Evolutionary conservation across 495 filamentous ascomycete species (phyloP).

Genomic region (Evernia prunastri): DNA sequence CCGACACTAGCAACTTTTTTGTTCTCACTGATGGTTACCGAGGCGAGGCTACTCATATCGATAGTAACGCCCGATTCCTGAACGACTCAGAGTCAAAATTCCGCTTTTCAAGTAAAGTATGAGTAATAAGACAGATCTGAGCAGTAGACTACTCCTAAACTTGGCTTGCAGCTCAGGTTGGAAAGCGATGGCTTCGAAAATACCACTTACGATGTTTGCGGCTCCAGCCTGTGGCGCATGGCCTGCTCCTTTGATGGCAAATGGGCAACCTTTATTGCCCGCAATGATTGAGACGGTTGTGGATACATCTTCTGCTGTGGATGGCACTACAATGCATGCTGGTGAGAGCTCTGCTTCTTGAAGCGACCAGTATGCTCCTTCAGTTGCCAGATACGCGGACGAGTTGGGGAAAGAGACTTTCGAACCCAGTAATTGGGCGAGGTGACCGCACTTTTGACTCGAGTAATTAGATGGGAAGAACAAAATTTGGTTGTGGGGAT

Average conservation of each 20-base stretch:
- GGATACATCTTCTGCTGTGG: constrained; percentile 28
- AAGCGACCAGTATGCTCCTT: constrained; percentile 26
- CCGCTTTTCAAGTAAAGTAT: no score
- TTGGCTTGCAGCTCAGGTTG: neutral
- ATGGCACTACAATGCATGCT: constrained; percentile 33
- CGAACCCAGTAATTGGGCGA: neutral
- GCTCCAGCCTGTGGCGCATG: constrained; percentile 24
- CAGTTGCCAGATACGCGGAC: neutral
- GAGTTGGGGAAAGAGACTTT: neutral
- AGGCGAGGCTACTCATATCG: constrained; percentile 32
- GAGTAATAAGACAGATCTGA: neutral
- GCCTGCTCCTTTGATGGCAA: constrained; percentile 15
- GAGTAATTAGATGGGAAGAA: neutral
- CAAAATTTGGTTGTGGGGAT: no score
- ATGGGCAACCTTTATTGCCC: neutral
- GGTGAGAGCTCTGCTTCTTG: constrained; percentile 33
- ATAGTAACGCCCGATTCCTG: constrained; percentile 29
- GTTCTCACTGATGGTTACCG: constrained; percentile 28
- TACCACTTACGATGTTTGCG: constrained; percentile 24
- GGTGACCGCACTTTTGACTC: neutral
- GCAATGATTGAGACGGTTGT: constrained; percentile 24
- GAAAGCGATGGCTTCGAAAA: neutral
- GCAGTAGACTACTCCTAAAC: neutral
- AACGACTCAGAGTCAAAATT: neutral
- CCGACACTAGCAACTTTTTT: constrained; percentile 23